These are phyloP conservation scores for Talaromyces sp. DNA, from an alignment of 2,329 filamentous ascomycete species.

Conservation along the genomic window DNA sequence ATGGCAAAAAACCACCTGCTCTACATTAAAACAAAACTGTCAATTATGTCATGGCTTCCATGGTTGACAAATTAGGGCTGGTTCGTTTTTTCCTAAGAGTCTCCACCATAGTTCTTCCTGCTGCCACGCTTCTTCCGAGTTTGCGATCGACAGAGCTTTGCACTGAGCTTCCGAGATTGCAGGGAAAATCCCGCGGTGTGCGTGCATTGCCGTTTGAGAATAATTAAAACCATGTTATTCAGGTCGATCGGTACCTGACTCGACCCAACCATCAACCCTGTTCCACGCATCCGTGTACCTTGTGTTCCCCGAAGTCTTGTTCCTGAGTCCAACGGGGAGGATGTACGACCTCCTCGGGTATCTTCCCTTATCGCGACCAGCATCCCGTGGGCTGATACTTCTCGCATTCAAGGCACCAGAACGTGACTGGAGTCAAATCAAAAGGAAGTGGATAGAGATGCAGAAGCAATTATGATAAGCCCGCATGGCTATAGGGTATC, in stretches of 20 bases:
- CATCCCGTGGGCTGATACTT: neutral
- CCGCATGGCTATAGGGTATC: constrained; percentile 6
- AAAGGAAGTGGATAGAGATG: neutral
- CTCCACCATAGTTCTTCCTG: constrained; percentile 6
- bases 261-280: constrained; percentile 15
- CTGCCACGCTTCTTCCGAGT: neutral
- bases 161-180: neutral
- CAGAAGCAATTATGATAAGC: constrained; percentile 22
- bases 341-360: neutral
- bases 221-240: neutral
- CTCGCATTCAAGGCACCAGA: neutral
- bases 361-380: neutral
- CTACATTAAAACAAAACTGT: no score
- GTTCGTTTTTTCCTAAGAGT: constrained; percentile 6
- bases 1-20: no score
- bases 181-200: neutral
- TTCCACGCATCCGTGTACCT: constrained; percentile 3
- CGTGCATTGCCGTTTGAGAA: constrained; percentile 5
- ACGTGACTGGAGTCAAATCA: neutral
- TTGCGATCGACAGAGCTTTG: constrained; percentile 8
- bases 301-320: constrained; percentile 14
- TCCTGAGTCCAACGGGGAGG: constrained; percentile 15
- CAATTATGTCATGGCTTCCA: constrained; percentile 10
- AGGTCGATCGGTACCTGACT: constrained; percentile 27
- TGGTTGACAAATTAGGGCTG: constrained; percentile 11